Evolutionary conservation across 306 rosid species (phyloP), one percentile per base, ranked within the genome.

Genomic region (Trichosanthes cucumerina): DNA sequence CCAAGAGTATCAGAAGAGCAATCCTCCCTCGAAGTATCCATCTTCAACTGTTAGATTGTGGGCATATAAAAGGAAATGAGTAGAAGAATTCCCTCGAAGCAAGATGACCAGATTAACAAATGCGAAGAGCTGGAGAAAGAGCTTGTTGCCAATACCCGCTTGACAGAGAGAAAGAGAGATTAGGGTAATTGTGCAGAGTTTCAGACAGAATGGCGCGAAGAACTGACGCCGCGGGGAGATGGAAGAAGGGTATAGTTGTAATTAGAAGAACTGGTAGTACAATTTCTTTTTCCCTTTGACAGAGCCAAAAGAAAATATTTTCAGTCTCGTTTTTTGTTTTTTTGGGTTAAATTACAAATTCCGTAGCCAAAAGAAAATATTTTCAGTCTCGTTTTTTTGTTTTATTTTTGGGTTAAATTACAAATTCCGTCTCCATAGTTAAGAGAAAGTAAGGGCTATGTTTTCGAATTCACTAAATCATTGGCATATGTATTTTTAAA

Each of bases 11-110:
- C 80, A 4, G 71, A 28, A 24, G 82, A 79, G 65, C 41, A 78
- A 49, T 65, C 84, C 52, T 76, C 80, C 28, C 26, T 80, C 0
- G 49, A 21, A 71, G 89, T 80, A 64, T 72, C 38, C 92, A 90
- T 88, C 84, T 79, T 80, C 13, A 70, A 24, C 58, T 14, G 7
- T 24, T 59, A 10, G 33, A 24, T 58, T n/a, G 13, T 9, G 31
- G 14, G 12, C 62, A 21, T 21, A 10, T 21, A 28, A 60, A 60
- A 60, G 6, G 34, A 4, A 12, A 21, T 23, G 14, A 68, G 11
- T 11, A 19, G 33, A 70, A 23, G 36, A 43, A 43, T 39, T 39
- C 1, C 50, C 28, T 23, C 7, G 71, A 16, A 34, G 68, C 39
- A 28, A 60, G n/a, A 60, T 60, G 39, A 13, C 39, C 9, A 13